Base-by-base conservation (phyloP, 495 filamentous ascomycete species). In the Xylaria nigripes region DNA sequence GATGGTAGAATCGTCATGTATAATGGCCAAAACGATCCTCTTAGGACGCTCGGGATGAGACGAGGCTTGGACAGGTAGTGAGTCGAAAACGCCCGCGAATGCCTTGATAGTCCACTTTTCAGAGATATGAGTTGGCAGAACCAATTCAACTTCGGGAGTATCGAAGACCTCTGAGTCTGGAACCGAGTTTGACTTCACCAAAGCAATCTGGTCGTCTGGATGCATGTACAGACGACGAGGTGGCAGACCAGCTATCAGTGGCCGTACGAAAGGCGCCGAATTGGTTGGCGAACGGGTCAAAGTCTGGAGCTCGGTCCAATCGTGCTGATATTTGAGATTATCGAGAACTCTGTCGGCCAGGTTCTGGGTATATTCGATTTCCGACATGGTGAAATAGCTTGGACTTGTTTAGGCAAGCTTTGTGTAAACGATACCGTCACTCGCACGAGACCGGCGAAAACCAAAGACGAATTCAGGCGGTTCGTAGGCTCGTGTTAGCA, bases 1-100 rank as follows among this genome's bases (percentile, higher is more conserved):
- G 19, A 97, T 80, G 2, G 93, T 97, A 42, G 90, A 94, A 68
- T 99, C 93, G 49, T 87, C 85, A 62, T 88, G 81, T 48, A 92
- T 76, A 34, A 89, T 89, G 21, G 89, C 91, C 38, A 99, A 73
- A 25, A 97, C 61, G 15, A 96, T 51, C 50, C 90, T 77, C 74
- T 95, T 95, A 24, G 66, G 72, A 43, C 76, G 72, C 58, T 72
- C 72, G 47, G 76, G 62, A 32, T 55, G 55, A 53, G 55, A 47
- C 15, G 70, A 68, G 9, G 78, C 76, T 32, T 79, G 71, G 42
- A 73, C 68, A 1, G 75, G 73, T 22, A 95, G 69, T 22, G 76
- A 77, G 72, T 95, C 88, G 70, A 98, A 96, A 5, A 96, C 81
- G 19, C 77, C 77, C 16, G 86, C 86, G 67, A 95, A 85, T 51